These are phyloP conservation scores for Podosphaera xanthii DNA, from an alignment of 2,329 filamentous ascomycete species.

Conservation along the genomic window DNA sequence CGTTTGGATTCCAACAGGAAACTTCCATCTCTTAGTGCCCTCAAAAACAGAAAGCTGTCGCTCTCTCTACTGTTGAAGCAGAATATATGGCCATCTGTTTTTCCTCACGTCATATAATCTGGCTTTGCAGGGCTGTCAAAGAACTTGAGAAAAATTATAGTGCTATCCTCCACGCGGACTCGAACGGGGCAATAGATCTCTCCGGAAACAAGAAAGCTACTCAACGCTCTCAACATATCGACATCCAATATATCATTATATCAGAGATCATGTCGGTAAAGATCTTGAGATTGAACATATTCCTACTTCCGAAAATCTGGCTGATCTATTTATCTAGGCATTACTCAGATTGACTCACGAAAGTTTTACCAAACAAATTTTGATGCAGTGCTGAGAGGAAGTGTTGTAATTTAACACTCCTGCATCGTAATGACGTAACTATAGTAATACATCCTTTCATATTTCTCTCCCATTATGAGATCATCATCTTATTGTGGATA, in stretches of 20 bases:
- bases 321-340: no score
- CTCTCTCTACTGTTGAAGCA: neutral
- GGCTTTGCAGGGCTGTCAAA: neutral
- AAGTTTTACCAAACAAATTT: neutral
- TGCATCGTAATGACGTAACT: no score
- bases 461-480: no score
- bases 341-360: neutral
- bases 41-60: neutral
- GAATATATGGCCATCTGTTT: neutral
- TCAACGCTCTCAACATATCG: neutral
- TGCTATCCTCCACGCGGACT: neutral
- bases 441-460: no score
- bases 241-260: no score
- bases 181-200: neutral
- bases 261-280: no score
- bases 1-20: neutral
- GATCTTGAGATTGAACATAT: no score
- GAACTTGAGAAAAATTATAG: neutral
- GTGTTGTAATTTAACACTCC: neutral
- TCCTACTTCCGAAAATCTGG: no score
- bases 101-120: neutral
- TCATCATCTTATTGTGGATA: no score
- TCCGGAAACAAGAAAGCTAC: neutral
- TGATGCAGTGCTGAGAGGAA: neutral
- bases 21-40: neutral